Percentiles rank a stretch among this genome's conserved stretches.
These are phyloP conservation scores for Fusarium metavorans DNA, from an alignment of 2,329 filamentous ascomycete genomes.

Conservation along the genomic window DNA sequence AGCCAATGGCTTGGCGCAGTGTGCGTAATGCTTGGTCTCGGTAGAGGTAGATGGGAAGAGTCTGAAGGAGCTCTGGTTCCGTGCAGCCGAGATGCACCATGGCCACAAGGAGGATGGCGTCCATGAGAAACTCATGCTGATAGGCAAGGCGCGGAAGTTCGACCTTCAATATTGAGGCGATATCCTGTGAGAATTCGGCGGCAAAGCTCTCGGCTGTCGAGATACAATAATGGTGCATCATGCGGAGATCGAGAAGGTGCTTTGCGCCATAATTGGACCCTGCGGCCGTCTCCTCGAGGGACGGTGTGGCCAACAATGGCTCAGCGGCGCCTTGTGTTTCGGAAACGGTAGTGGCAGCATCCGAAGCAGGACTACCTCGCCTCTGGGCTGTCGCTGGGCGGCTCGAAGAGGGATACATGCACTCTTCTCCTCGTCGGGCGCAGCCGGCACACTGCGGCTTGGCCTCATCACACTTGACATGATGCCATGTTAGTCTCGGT, in stretches of 20 bases:
- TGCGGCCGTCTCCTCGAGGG: neutral
- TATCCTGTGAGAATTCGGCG: neutral
- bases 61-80: neutral
- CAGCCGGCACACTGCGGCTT: neutral
- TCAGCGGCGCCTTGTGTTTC: neutral
- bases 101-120: constrained; percentile 3
- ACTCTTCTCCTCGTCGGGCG: neutral
- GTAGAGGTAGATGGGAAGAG: neutral
- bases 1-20: neutral
- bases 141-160: constrained; percentile 1
- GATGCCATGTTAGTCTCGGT: neutral
- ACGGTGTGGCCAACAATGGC: neutral
- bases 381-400: neutral
- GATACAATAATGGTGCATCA: constrained; percentile 3
- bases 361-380: neutral
- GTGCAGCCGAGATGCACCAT: neutral
- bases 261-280: neutral
- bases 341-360: neutral
- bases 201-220: neutral
- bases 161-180: constrained; percentile 2
- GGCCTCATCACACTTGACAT: constrained; percentile 3
- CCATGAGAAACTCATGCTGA: neutral
- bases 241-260: neutral
- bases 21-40: constrained; percentile 1
- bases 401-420: neutral